Base-by-base conservation (phyloP, 768 basidiomycete genomes). In the Podaxis mareebaensis region DNA sequence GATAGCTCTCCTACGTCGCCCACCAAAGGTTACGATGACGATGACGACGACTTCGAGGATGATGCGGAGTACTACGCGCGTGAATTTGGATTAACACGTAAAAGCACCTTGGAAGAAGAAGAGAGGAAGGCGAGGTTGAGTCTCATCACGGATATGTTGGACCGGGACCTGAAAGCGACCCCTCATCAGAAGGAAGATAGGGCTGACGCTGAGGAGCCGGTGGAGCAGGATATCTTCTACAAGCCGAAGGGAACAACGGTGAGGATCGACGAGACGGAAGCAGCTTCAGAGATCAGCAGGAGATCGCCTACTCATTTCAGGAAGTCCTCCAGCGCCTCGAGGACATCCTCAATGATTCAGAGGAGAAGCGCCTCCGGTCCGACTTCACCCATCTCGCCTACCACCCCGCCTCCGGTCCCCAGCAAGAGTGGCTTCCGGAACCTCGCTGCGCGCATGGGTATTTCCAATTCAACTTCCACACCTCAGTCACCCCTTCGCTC, bases 391-490 rank as follows among this genome's bases (percentile, higher is more conserved):
- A 36, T 46, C 5, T 62, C 61, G 15, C 54, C 54, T 40, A 49
- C 33, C 13, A 62, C 54, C 56, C 61, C 61, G 22, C 53, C 61
- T 20, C 54, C 53, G n/a, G 20, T 55, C 15, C 61, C 61, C 28
- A 58, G 58, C 33, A 64, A 53, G 20, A 66, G 60, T 13, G 70
- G 69, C 12, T 72, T 73, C 57, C 67, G 66, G 54, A 68, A 66
- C 8, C 65, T 73, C 40, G 70, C 68, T 4, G 67, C 67, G 44
- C 68, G 72, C 8, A 70, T 73, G 63, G 69, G 70, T 3, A 61
- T 56, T 10, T 38, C 61, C 10, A 62, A 62, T 49, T 46, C 61
- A 11, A 8, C 26, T 10, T 62, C 61, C 12, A 49, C 53, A 10
- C 54, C 53, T 56, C 61, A 46, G 24, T 48, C 54, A 12, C 22